Conservation (phyloP, 805 yeast genomes). For the Wickerhamiella sergipiensis region DNA sequence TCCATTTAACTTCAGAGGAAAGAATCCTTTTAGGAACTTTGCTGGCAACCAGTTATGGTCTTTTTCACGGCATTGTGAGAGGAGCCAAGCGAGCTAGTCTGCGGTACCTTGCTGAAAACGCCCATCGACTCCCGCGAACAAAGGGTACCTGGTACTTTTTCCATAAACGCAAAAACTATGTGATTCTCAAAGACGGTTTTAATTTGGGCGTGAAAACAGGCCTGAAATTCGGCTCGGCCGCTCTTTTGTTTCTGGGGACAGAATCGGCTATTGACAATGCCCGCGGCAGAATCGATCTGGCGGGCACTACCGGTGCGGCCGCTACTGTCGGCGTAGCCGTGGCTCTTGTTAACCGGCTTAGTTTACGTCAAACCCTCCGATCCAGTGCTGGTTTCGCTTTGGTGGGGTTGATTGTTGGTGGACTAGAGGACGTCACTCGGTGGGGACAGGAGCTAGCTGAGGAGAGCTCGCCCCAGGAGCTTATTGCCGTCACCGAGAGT, state of each 20-base stretch:
- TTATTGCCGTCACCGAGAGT: neutral
- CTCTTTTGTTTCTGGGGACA: conserved; percentile 39
- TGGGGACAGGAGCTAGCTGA: neutral
- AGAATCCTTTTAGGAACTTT: conserved; percentile 10
- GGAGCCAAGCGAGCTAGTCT: conserved; percentile 46
- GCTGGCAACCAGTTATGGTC: conserved; percentile 18
- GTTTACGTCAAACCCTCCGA: conserved; percentile 19
- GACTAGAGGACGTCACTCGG: conserved; percentile 43
- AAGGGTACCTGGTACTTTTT: conserved; percentile 83
- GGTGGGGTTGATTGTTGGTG: conserved; percentile 49
- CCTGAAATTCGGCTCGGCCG: conserved; percentile 31
- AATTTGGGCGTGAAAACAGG: conserved; percentile 33
- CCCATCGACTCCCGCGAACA: conserved; percentile 64
- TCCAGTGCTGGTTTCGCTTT: conserved; percentile 36
- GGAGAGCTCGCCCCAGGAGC: neutral
- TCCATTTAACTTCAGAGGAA: conserved; percentile 3
- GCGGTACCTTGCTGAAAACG: conserved; percentile 61
- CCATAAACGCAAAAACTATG: conserved; percentile 71
- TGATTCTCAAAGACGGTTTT: conserved; percentile 45
- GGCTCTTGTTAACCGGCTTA: conserved; percentile 30
- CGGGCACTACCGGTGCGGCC: conserved; percentile 50
- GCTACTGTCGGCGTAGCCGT: conserved; percentile 37
- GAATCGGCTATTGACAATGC: conserved; percentile 49
- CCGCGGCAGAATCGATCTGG: conserved; percentile 42
- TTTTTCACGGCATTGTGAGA: conserved; percentile 37